phyloP scores from a whole-genome alignment of 345 rosid genomes.

The Alliaria petiolata region DNA sequence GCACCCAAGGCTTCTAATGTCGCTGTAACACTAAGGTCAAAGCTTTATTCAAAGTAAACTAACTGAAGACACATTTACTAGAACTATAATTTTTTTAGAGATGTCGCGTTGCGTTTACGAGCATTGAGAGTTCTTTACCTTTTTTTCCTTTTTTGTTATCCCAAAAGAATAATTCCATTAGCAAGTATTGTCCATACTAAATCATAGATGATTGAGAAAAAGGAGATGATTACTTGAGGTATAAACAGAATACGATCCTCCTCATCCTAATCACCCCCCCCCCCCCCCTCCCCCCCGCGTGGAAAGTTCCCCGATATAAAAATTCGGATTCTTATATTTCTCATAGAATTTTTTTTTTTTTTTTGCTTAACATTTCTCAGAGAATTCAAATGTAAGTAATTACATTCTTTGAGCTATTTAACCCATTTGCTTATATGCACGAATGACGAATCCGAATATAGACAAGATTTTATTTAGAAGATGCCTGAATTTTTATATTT shows the following conservation, averaged over 20 bases:
- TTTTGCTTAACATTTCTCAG: no score
- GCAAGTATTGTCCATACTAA: neutral
- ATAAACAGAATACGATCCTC: slow-evolving; percentile 25
- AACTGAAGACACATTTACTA: neutral
- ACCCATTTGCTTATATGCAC: slow-evolving; percentile 16
- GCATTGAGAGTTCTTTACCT: slow-evolving; percentile 1
- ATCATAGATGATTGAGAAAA: slow-evolving; percentile 4
- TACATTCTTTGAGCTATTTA: neutral
- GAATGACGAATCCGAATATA: slow-evolving; percentile 24
- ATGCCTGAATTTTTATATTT: neutral
- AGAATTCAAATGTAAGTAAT: neutral
- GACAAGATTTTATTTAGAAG: neutral
- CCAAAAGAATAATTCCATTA: slow-evolving; percentile 13
- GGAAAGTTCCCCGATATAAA: neutral
- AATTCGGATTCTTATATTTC: slow-evolving; percentile 12
- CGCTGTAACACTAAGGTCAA: slow-evolving; percentile 16
- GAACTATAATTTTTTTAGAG: neutral
- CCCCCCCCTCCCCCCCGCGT: no score
- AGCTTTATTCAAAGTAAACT: slow-evolving; percentile 3
- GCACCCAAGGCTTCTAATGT: no score
- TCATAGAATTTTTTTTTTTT: no score
- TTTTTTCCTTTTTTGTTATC: neutral
- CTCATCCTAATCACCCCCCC: slow-evolving; percentile 16
- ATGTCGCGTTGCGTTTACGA: slow-evolving; percentile 31
- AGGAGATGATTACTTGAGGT: slow-evolving; percentile 5